Base-by-base conservation (phyloP, 176 grass and related monocot species). In the Oryza brachyantha region DNA sequence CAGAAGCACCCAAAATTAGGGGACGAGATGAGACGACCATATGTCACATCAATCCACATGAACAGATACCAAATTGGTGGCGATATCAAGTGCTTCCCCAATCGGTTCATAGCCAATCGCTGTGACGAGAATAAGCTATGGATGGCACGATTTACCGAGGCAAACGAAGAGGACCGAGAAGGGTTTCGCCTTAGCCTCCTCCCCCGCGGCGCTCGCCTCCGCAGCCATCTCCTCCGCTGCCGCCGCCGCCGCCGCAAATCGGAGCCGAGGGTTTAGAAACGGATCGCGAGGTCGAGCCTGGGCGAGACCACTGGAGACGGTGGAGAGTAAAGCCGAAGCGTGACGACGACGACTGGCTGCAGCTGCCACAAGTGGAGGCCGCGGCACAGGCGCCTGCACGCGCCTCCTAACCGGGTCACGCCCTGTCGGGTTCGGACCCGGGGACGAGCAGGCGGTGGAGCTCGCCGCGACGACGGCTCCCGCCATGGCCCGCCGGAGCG, bases 131-230 rank as follows among this genome's bases (percentile, higher is more conserved):
- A 40, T 8, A 46, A 36, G 22, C 24, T 26, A 54, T 27, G 80
- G 22, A 26, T 43, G 25, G 57, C 32, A 39, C 32, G 32, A 50
- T 32, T 75, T 67, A 98, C 95, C 95, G 62, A 98, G 87, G 82
- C 95, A 98, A 26, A 98, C 95, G 87, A 98, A 98, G 50, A 97
- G 89, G 75, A 98, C 90, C 26, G 89, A 81, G 77, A 94, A 92
- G 71, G 92, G 95, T 63, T 83, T 94, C 11, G 65, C 82, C 25
- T 50, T 10, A 19, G 76, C 5, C 12, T 26, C 54, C 24, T 74
- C 40, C 29, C 10, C 66, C 68, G 64, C 54, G 25, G 57, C 12
- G 14, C 73, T 75, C 2, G 65, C 48, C 66, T 78, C 70, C 32
- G 76, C 73, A 10, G 82, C 89, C 81, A 88, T 88, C 60, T 68